Percentiles rank a stretch among this genome's conserved stretches.
These are phyloP conservation scores for Vigna angularis DNA, from an alignment of 306 rosid species.

Conservation along the genomic window DNA sequence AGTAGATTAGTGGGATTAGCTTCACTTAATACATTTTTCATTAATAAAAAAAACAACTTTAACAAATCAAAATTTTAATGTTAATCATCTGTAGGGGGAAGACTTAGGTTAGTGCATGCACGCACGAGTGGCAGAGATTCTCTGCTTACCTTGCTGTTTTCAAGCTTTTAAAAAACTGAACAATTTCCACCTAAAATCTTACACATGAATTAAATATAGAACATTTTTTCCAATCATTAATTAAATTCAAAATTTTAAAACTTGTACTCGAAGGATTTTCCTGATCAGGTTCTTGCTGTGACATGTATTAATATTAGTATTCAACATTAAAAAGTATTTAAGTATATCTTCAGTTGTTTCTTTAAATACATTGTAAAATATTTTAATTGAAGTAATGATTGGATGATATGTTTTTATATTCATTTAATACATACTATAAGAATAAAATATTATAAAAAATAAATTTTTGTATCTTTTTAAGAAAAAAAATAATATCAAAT, in stretches of 20 bases:
- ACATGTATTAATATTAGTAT: not conserved
- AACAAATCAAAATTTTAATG: not conserved
- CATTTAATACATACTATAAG: too few relatives aligned
- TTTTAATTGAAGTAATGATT: too few relatives aligned
- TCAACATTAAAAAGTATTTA: not conserved
- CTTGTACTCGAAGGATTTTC: not conserved
- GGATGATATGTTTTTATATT: too few relatives aligned
- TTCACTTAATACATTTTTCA: not conserved
- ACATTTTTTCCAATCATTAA: not conserved
- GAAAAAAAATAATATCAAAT: too few relatives aligned
- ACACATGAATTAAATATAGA: not conserved
- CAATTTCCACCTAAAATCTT: constrained; percentile 29
- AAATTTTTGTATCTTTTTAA: too few relatives aligned
- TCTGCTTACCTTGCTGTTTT: not conserved
- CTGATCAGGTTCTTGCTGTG: not conserved
- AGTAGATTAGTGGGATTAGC: not conserved
- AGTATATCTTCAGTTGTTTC: not conserved
- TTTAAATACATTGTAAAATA: not conserved
- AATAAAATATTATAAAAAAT: too few relatives aligned
- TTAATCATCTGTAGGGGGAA: not conserved
- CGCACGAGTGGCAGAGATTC: constrained; percentile 38
- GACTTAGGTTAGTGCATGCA: not conserved
- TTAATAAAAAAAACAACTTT: not conserved
- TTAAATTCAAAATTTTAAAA: not conserved
- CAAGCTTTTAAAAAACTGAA: constrained; percentile 6